A percentile compares a stretch with the other conserved stretches of the same genome.
These are phyloP conservation scores for Arxiozyma telluris DNA, from an alignment of 1,139 yeast genomes.

Conservation along the genomic window DNA sequence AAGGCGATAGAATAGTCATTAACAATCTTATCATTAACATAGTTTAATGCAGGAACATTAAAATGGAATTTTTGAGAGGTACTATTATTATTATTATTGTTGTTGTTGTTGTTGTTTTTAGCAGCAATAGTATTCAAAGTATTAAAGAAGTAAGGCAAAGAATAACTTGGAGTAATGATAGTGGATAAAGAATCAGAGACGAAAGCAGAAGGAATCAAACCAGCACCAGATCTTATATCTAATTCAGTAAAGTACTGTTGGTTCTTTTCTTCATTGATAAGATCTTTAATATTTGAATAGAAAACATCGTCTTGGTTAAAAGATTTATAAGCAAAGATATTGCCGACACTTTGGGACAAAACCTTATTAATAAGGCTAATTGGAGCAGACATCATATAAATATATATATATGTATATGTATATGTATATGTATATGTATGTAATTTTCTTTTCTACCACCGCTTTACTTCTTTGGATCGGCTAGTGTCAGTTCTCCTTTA, in stretches of 20 bases:
- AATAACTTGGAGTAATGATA: slow-evolving; percentile 56
- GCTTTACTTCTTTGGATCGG: no score
- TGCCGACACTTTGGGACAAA: slow-evolving; percentile 51
- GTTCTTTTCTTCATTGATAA: slow-evolving; percentile 34
- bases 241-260: slow-evolving; percentile 38
- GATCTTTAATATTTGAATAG: slow-evolving; percentile 53
- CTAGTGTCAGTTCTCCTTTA: no score
- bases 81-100: no score
- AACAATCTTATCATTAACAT: slow-evolving; percentile 48
- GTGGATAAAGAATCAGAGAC: slow-evolving; percentile 38
- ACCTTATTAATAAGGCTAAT: slow-evolving; percentile 26
- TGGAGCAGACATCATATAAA: slow-evolving; percentile 36
- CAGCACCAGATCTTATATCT: slow-evolving; percentile 81
- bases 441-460: no score
- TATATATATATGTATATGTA: background rate
- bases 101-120: slow-evolving; percentile 11
- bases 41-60: slow-evolving; percentile 68
- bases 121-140: slow-evolving; percentile 47
- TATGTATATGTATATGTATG: background rate
- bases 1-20: slow-evolving; percentile 63
- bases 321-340: slow-evolving; percentile 62
- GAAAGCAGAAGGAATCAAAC: slow-evolving; percentile 71
- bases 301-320: slow-evolving; percentile 54
- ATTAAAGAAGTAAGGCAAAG: slow-evolving; percentile 40
- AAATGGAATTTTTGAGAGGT: slow-evolving; percentile 42